Percentiles rank a stretch among this genome's conserved stretches.
These are phyloP conservation scores for Bipolaris victoriae DNA, from an alignment of 2,329 filamentous ascomycete species.

Conservation along the genomic window DNA sequence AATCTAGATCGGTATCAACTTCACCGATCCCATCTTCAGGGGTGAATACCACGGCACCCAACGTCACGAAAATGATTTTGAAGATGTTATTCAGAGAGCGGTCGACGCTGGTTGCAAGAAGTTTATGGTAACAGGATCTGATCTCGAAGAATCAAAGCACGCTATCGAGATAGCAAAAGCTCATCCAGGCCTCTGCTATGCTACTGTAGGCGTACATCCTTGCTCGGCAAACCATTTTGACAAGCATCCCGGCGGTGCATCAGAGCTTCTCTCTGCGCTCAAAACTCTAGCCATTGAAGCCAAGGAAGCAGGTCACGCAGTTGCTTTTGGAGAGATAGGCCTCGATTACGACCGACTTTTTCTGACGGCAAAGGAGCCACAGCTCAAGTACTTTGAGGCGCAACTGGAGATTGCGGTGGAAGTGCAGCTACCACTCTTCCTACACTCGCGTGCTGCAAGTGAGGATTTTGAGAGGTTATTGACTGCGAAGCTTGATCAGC, in stretches of 20 bases:
- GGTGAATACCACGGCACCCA: slow-evolving; percentile 83
- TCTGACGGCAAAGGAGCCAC: slow-evolving; percentile 77
- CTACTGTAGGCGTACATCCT: slow-evolving; percentile 92
- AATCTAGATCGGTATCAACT: slow-evolving; percentile 83
- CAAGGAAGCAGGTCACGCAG: slow-evolving; percentile 65
- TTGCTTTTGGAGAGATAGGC: slow-evolving; percentile 92
- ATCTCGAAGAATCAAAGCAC: slow-evolving; percentile 76
- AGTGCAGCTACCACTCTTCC: slow-evolving; percentile 83
- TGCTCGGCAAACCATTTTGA: slow-evolving; percentile 85
- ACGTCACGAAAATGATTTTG: slow-evolving; percentile 74
- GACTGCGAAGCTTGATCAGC: slow-evolving; percentile 64
- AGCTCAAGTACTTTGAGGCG: slow-evolving; percentile 82
- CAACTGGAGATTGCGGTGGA: slow-evolving; percentile 81
- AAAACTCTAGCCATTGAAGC: slow-evolving; percentile 67
- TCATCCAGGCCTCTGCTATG: slow-evolving; percentile 81
- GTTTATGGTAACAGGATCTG: slow-evolving; percentile 91
- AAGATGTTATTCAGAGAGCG: slow-evolving; percentile 79
- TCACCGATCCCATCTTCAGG: slow-evolving; percentile 88
- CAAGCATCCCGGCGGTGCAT: slow-evolving; percentile 63
- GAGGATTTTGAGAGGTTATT: slow-evolving; percentile 76
- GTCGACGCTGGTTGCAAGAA: slow-evolving; percentile 80
- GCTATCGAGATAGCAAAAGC: slow-evolving; percentile 75
- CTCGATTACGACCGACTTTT: slow-evolving; percentile 94
- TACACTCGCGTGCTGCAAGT: slow-evolving; percentile 89
- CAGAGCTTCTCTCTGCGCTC: slow-evolving; percentile 64